A percentile compares a stretch with the other conserved stretches of the same genome.
phyloP scores from a whole-genome alignment of 345 rosid genomes.

The Cardiospermum halicacabum region DNA sequence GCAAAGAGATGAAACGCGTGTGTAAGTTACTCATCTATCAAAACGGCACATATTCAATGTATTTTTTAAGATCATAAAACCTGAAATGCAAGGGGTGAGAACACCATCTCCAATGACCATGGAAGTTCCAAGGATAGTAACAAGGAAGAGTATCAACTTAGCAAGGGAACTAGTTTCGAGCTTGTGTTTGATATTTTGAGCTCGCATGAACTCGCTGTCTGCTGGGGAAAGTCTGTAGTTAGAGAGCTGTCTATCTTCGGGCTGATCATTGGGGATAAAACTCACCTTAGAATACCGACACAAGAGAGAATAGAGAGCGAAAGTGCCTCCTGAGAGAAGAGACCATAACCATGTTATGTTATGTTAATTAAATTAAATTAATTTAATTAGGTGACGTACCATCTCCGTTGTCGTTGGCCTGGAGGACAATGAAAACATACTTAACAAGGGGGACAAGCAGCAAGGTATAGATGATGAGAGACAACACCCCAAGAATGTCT shows the following conservation, averaged over 20 bases:
- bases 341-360: too few relatives aligned
- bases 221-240: slow-evolving; percentile 52
- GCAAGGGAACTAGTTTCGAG: slow-evolving; percentile 36
- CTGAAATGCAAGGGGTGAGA: slow-evolving; percentile 57
- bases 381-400: too few relatives aligned
- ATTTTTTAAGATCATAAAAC: too few relatives aligned
- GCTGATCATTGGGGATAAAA: slow-evolving; percentile 61
- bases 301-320: slow-evolving; percentile 66
- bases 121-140: slow-evolving; percentile 70
- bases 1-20: neutral
- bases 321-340: slow-evolving; percentile 91
- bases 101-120: slow-evolving; percentile 85
- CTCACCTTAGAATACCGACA: slow-evolving; percentile 48
- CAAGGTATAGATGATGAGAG: slow-evolving; percentile 65
- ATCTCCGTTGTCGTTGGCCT: slow-evolving; percentile 79
- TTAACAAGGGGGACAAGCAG: slow-evolving; percentile 50
- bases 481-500: slow-evolving; percentile 58
- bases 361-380: too few relatives aligned
- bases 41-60: too few relatives aligned
- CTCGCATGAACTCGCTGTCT: slow-evolving; percentile 27
- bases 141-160: slow-evolving; percentile 44
- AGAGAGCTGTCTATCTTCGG: slow-evolving; percentile 57
- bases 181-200: slow-evolving; percentile 41
- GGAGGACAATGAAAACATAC: slow-evolving; percentile 61
- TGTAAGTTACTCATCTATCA: too few relatives aligned